Base-by-base conservation (phyloP, 2,329 filamentous ascomycete genomes). In the Leptographium galeiforme region DNA sequence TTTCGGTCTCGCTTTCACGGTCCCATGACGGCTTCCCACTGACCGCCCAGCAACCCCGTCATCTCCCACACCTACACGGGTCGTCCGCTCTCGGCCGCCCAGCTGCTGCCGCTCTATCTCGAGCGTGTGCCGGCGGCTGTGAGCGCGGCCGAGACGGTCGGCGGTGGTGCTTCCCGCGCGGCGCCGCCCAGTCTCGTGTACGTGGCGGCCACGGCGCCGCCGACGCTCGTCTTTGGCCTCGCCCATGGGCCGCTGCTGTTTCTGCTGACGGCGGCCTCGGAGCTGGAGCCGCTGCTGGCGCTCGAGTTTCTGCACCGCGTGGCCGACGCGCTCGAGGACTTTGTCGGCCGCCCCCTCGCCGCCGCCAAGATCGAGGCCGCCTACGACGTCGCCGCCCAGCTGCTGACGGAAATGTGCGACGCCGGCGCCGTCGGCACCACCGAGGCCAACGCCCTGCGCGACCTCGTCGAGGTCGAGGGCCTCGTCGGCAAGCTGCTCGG, bases 381-480 rank as follows among this genome's bases (percentile, higher is more conserved):
- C 68, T 97, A 97, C 69, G 88, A 97, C 79, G 84, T 97, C 33
- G 86, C 94, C 38, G 90, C 90, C 18, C 93, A 98, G 70, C 72
- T 98, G 32, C 75, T 97, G 55, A 88, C 84, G 57, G 93, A 98
- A 70, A 95, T 98, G 86, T 96, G 93, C 66, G 93, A 98, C 73
- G 88, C 84, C 43, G 93, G 93, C 16, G 78, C 83, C n/a, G 78
- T 96, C 39, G 86, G 14, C 47, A 95, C 89, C 54, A 96, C 91
- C 1, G 93, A 98, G 67, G 86, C 87, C 11, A 97, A 98, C 72
- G 88, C 90, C 19, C 70, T 98, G 63, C 79, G 89, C 62, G 93
- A 98, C 65, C 76, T 91, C 14, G 89, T 98, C 14, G 90, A 96
- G 66, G 88, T 94, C 16, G 89, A 95, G 57, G 89, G 87, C 36